Evolutionary conservation across 805 yeast species (phyloP).

Genomic region (Yarrowia osloensis): DNA sequence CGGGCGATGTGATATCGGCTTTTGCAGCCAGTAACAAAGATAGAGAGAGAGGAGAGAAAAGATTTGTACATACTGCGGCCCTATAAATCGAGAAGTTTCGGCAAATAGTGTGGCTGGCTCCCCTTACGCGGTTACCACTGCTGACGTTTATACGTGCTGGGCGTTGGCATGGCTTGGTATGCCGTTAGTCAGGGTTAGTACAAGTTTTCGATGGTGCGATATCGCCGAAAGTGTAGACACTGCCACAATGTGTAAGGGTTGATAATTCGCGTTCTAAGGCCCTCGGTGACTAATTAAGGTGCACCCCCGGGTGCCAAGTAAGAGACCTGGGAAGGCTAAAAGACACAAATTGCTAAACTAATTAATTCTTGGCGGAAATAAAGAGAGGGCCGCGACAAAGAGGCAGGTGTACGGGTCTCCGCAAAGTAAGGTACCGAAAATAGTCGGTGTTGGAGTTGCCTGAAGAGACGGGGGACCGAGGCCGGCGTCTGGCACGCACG

Average conservation of each 20-base stretch:
- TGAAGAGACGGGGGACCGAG: background rate
- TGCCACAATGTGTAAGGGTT: background rate
- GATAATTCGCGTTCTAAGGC: too few species aligned
- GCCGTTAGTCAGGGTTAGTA: background rate
- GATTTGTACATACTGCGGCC: too few species aligned
- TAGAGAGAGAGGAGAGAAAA: background rate
- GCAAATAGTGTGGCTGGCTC: background rate
- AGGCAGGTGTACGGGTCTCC: slow-evolving; percentile 2
- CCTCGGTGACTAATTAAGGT: background rate
- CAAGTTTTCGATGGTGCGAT: background rate
- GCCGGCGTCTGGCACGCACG: background rate
- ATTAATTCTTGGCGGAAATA: slow-evolving; percentile 5
- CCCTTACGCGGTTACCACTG: too few species aligned
- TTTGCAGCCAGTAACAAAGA: background rate
- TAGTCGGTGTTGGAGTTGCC: background rate
- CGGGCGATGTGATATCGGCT: background rate
- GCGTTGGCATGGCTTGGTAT: background rate
- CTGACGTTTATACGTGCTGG: background rate
- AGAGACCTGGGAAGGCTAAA: background rate
- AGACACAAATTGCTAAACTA: background rate
- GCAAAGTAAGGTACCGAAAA: slow-evolving; percentile 2
- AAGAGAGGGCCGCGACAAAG: background rate
- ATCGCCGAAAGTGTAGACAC: background rate
- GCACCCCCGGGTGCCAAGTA: slow-evolving; percentile 14
- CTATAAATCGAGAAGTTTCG: too few species aligned